Base-by-base conservation (phyloP, 2,329 filamentous ascomycete species). In the Fonsecaea pugnacius region DNA sequence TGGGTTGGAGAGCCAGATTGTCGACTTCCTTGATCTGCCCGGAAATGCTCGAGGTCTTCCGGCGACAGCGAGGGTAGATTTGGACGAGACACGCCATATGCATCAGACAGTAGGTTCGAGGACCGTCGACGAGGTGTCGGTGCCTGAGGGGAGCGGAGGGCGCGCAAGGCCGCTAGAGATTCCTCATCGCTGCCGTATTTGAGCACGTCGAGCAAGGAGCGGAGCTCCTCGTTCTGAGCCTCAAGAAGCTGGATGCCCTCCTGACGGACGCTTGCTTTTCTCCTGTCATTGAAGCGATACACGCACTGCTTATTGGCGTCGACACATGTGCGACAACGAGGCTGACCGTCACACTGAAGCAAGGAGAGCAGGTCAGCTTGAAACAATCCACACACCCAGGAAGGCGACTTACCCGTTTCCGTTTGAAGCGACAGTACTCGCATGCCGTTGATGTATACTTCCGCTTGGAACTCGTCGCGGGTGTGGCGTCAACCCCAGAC, bases 211-310 rank as follows among this genome's bases (percentile, higher is more conserved):
- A 48, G 43, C 43, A 48, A 10, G 16, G 43, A 48, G 18, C 43
- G 43, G 9, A 48, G 5, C 12, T 48, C 43, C 43, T 48, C 18
- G 43, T 48, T 48, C 43, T 48, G 43, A 8, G 43, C 18, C 12
- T 48, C 43, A 10, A 48, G 43, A 9, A 27, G 10, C 43, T 48
- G 43, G 18, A 48, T 48, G 8, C 9, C 18, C 43, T 48, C 43
- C 43, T 24, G 43, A 4, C 43, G 18, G 8, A 48, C 43, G 10
- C 43, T 48, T 3, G 43, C 43, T 27, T 48, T 48, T 14, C 43
- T 48, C 21, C 27, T 48, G 43, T 48, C 43, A 18, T 48, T 48
- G 43, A 48, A 48, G 21, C 43, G 43, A 48, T 48, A 48, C 43
- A 48, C 43, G 43, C 43, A 48, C 8, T 48, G 43, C 8, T 48